A percentile compares a stretch with the other conserved stretches of the same genome.
Evolutionary conservation across 306 rosid species (phyloP).

Genomic region (Heteromeles arbutifolia): DNA sequence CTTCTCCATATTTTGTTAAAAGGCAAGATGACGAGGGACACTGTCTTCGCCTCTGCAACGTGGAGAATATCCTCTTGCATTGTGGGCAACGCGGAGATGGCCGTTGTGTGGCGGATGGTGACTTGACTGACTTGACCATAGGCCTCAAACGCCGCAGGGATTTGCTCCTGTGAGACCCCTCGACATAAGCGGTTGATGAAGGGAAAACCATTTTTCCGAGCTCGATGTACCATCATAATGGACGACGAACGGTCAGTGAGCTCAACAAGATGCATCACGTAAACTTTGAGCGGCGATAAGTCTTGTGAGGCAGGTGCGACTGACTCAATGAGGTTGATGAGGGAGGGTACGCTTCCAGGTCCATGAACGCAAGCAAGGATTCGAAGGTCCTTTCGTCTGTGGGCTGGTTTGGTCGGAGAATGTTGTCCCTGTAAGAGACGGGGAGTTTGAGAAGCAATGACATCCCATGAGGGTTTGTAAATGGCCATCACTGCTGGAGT

Average conservation of each 20-base stretch:
- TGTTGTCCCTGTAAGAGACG: not conserved
- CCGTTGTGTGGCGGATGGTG: slow-evolving; percentile 48
- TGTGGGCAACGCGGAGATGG: slow-evolving; percentile 51
- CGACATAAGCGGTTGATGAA: slow-evolving; percentile 43
- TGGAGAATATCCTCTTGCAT: slow-evolving; percentile 77
- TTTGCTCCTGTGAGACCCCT: slow-evolving; percentile 44
- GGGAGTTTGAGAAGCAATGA: slow-evolving; percentile 32
- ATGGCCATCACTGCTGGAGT: slow-evolving; percentile 75
- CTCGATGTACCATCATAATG: slow-evolving; percentile 55
- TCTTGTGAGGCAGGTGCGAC: slow-evolving; percentile 31
- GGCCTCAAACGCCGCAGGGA: slow-evolving; percentile 57
- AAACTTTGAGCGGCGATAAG: slow-evolving; percentile 40
- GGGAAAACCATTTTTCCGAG: slow-evolving; percentile 68
- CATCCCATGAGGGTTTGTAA: slow-evolving; percentile 48
- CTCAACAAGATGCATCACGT: slow-evolving; percentile 67
- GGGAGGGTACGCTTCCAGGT: slow-evolving; percentile 44
- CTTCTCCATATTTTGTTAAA: slow-evolving; percentile 55
- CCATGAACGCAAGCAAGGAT: slow-evolving; percentile 70
- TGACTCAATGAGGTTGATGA: slow-evolving; percentile 52
- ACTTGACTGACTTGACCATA: slow-evolving; percentile 41
- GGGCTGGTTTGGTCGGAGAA: not conserved
- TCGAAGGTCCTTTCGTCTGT: slow-evolving; percentile 22
- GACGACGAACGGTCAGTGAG: slow-evolving; percentile 77
- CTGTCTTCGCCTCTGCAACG: slow-evolving; percentile 61
- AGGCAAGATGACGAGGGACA: slow-evolving; percentile 57